Conservation (phyloP, 164 flowering plant species). For the Paratinospora sagittata region DNA sequence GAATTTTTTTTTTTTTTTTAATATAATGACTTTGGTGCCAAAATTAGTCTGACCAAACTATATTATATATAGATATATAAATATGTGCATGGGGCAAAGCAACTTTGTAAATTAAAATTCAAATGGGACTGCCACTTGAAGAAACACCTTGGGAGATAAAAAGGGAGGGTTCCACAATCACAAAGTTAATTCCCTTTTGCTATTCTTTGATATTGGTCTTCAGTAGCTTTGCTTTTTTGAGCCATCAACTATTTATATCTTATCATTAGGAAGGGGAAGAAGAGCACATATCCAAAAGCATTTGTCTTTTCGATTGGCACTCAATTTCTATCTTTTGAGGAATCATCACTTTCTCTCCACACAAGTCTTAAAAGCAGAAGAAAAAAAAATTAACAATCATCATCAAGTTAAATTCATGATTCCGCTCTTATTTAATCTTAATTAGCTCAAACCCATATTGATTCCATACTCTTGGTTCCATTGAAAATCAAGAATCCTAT, state of each 20-base stretch:
- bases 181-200: background rate
- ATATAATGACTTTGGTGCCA: background rate
- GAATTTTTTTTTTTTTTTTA: too few species aligned
- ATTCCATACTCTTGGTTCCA: background rate
- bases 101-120: background rate
- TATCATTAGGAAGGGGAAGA: constrained; percentile 5
- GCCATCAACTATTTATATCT: constrained; percentile 1
- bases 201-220: background rate
- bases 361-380: background rate
- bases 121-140: constrained; percentile 2
- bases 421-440: background rate
- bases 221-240: background rate
- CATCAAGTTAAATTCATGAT: background rate
- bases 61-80: too few species aligned
- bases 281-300: constrained; percentile 5
- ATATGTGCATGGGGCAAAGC: background rate
- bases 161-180: constrained; percentile 2
- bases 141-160: background rate
- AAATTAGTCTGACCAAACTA: background rate
- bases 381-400: background rate
- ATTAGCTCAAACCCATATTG: background rate
- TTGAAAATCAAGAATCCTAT: constrained; percentile 1
- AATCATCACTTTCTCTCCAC: constrained; percentile 5
- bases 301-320: constrained; percentile 1
- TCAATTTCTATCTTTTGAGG: constrained; percentile 3